Evolutionary conservation across 2,329 filamentous ascomycete species (phyloP).

Genomic region (Stagonosporopsis cucurbitacearum): DNA sequence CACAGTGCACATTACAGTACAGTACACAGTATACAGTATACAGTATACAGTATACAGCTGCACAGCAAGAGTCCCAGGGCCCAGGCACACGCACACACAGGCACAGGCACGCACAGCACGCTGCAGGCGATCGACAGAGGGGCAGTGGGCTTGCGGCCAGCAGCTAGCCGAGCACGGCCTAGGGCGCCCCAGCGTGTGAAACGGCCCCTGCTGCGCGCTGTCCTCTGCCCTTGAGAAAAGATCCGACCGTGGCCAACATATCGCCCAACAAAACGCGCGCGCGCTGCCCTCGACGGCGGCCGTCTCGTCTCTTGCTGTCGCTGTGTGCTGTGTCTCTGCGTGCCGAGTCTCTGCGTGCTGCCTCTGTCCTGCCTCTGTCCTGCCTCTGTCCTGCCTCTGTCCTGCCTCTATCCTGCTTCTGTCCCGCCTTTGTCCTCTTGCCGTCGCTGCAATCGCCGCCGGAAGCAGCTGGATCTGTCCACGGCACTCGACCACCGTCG

Average conservation of each 20-base stretch:
- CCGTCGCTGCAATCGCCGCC: slow-evolving; percentile 2
- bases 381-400: no score
- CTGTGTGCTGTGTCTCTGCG: no score
- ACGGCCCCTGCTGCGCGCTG: slow-evolving; percentile 14
- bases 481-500: background rate
- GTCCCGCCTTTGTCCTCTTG: no score
- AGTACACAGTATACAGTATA: no score
- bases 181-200: slow-evolving; percentile 17
- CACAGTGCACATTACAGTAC: no score
- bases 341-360: slow-evolving; percentile 5
- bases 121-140: background rate
- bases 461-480: slow-evolving; percentile 6
- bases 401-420: background rate
- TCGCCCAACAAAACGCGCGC: slow-evolving; percentile 16
- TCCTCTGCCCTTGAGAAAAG: slow-evolving; percentile 20
- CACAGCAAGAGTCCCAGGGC: background rate
- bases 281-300: background rate
- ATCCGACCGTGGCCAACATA: background rate
- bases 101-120: no score
- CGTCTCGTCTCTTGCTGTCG: slow-evolving; percentile 1
- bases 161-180: background rate
- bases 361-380: background rate
- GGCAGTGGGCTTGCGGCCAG: background rate
- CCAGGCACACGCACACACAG: background rate
- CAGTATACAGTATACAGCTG: background rate